These are phyloP conservation scores for Talaromyces sp. DNA, from an alignment of 2,329 filamentous ascomycete species.

Conservation along the genomic window DNA sequence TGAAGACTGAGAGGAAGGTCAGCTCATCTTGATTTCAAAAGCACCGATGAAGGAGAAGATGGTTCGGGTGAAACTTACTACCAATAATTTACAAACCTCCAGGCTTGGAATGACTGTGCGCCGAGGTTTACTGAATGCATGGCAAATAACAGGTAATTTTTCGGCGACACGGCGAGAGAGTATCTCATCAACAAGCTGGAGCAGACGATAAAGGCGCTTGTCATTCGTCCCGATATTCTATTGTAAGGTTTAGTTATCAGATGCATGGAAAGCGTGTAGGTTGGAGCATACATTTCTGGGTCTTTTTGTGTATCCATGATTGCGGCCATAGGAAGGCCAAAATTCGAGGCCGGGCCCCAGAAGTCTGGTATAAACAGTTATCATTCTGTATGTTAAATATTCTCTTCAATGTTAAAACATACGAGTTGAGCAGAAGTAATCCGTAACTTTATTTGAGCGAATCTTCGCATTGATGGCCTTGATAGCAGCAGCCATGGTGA, in stretches of 20 bases:
- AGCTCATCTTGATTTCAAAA: neutral
- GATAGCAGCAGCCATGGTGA: slow-evolving; percentile 8
- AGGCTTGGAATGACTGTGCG: slow-evolving; percentile 9
- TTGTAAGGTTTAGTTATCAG: neutral
- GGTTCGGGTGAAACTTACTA: slow-evolving; percentile 2
- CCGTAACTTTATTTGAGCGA: slow-evolving; percentile 9
- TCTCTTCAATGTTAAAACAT: neutral
- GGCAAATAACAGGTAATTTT: slow-evolving; percentile 10
- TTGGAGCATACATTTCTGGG: slow-evolving; percentile 10
- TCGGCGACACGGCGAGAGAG: slow-evolving; percentile 11
- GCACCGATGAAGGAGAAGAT: neutral
- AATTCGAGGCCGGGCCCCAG: slow-evolving; percentile 12
- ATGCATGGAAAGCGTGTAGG: neutral
- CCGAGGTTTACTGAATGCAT: slow-evolving; percentile 12
- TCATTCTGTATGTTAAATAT: neutral
- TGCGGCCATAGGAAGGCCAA: slow-evolving; percentile 11
- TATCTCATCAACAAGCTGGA: slow-evolving; percentile 12
- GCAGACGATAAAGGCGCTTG: slow-evolving; percentile 7
- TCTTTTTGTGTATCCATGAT: slow-evolving; percentile 11
- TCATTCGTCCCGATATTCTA: slow-evolving; percentile 12
- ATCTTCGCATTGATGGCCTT: slow-evolving; percentile 12
- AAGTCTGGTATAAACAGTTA: slow-evolving; percentile 5
- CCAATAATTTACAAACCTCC: slow-evolving; percentile 10
- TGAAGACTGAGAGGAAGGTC: neutral
- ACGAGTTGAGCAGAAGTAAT: slow-evolving; percentile 13